phyloP scores from a whole-genome alignment of 2,329 filamentous ascomycete species.

The Hypoxylon sp. region DNA sequence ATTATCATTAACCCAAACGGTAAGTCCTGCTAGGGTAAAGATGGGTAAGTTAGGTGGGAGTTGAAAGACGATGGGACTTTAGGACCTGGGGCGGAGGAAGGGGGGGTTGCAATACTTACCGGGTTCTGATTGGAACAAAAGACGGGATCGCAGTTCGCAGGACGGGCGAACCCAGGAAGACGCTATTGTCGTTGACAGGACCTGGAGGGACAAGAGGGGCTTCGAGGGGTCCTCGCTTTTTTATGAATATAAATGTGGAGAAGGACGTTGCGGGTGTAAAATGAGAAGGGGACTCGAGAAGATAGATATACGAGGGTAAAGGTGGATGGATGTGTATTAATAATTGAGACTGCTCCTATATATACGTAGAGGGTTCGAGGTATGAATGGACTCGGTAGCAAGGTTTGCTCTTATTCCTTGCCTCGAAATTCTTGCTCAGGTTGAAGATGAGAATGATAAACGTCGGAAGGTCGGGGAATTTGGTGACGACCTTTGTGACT shows the following conservation, averaged over 20 bases:
- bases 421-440: slow-evolving; percentile 3
- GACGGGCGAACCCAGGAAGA: slow-evolving; percentile 22
- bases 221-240: slow-evolving; percentile 28
- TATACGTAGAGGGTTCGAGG: neutral
- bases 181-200: slow-evolving; percentile 16
- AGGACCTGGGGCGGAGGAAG: slow-evolving; percentile 23
- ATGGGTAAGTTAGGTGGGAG: slow-evolving; percentile 27
- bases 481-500: slow-evolving; percentile 29
- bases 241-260: slow-evolving; percentile 41
- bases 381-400: slow-evolving; percentile 1
- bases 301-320: slow-evolving; percentile 7
- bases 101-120: slow-evolving; percentile 31
- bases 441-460: slow-evolving; percentile 13
- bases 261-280: slow-evolving; percentile 22
- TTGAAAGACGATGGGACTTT: slow-evolving; percentile 15
- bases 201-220: slow-evolving; percentile 32
- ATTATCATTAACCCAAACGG: slow-evolving; percentile 30
- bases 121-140: slow-evolving; percentile 37
- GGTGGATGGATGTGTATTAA: slow-evolving; percentile 19
- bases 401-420: neutral
- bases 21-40: slow-evolving; percentile 26
- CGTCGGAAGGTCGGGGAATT: slow-evolving; percentile 35
- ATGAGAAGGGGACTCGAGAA: slow-evolving; percentile 6
- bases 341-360: slow-evolving; percentile 15
- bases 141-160: slow-evolving; percentile 40